Base-by-base conservation (phyloP, 1,284 basidiomycete species). In the Mrakiaceae sp. region DNA sequence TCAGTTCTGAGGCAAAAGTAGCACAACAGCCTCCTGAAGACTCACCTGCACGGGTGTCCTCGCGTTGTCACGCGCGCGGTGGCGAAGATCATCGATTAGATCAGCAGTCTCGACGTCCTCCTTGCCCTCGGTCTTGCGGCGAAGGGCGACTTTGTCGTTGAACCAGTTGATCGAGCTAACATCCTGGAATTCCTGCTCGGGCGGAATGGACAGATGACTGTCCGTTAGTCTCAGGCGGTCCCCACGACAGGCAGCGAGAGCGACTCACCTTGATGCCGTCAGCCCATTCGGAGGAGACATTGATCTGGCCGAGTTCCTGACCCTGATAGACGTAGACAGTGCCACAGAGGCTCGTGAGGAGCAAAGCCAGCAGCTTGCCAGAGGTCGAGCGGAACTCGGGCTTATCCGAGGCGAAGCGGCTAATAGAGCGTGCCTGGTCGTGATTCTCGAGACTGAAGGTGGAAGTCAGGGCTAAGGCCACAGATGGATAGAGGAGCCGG, bases 261-360 rank as follows among this genome's bases (percentile, higher is more conserved):
- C 27, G 27, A 27, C 27, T 27, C 27, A 27, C 27, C 27, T 1
- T 27, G 27, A 27, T 27, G 27, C 27, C 27, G 27, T 27, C 27
- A 1, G 27, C 27, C 27, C 27, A 27, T 27, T 27, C 27, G 27
- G 27, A 27, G 7, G 87, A 85, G 53, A 87, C 81, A 67, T 89
- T 89, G 74, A 79, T 81, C 75, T 86, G 78, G 0, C 82, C 87
- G 0, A 89, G 80, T 70, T 87, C 86, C 74, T 87, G 78, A 2
- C 88, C 86, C 75, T 88, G 85, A 73, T 84, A 88, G 11, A 90
- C 77, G 72, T 83, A 89, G 67, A 85, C 74, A 9, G 87, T 87
- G 2, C 87, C 87, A 1, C 79, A 77, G 60, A 84, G 81, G 0
- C 83, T 81, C 50, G 81, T 76, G 69, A 87, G 80, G 60, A 87